Evolutionary conservation across 2,329 filamentous ascomycete genomes (phyloP).

Genomic region (Raffaelea ambrosiae): DNA sequence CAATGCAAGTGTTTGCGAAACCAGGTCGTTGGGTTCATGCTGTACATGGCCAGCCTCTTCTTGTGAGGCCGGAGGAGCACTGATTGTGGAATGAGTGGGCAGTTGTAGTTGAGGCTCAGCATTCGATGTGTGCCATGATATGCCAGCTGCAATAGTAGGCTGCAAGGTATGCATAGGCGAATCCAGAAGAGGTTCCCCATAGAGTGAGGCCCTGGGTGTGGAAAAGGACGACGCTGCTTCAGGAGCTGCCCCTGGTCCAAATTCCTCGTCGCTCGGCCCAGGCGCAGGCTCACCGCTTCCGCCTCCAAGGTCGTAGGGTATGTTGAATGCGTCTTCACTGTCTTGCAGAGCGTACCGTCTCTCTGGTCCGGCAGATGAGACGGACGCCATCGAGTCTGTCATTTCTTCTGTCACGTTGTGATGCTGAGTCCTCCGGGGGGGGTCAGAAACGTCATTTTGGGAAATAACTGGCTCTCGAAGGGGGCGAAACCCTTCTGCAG

Average conservation of each 20-base stretch:
- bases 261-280: too few species aligned
- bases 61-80: too few species aligned
- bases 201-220: conserved; percentile 47
- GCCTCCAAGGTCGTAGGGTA: conserved; percentile 43
- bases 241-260: conserved; percentile 6
- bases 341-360: conserved; percentile 31
- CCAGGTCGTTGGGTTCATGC: too few species aligned
- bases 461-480: too few species aligned
- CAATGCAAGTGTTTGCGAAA: neutral
- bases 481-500: conserved; percentile 4
- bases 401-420: neutral
- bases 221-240: conserved; percentile 25
- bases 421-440: too few species aligned
- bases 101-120: too few species aligned
- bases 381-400: conserved; percentile 21
- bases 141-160: too few species aligned
- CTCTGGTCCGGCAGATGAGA: conserved; percentile 19
- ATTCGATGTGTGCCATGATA: neutral
- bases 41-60: too few species aligned
- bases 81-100: too few species aligned
- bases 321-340: conserved; percentile 48
- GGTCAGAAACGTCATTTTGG: too few species aligned
- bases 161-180: too few species aligned
- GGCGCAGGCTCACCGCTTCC: conserved; percentile 19
- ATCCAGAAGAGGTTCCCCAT: conserved; percentile 17